These are phyloP conservation scores for Leccinum imitatum DNA, from an alignment of 768 basidiomycete species.

Conservation along the genomic window DNA sequence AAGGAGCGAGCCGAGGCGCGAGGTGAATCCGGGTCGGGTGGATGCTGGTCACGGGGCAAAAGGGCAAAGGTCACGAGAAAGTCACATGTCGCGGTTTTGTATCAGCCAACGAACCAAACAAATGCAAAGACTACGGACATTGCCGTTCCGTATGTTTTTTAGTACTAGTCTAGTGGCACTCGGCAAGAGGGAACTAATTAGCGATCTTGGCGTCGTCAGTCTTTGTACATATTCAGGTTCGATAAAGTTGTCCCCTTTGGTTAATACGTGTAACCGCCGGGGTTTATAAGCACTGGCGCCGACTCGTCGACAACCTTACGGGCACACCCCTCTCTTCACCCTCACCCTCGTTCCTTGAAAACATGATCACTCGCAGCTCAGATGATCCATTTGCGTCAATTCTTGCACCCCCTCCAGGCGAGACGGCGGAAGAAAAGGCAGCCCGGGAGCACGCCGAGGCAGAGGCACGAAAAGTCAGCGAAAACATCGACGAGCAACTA, in stretches of 20 bases:
- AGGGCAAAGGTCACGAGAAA: conserved; percentile 40
- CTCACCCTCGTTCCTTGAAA: background rate
- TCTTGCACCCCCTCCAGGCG: conserved; percentile 62
- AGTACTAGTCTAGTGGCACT: no score
- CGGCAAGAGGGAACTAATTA: no score
- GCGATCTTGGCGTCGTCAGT: no score
- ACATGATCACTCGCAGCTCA: conserved; percentile 35
- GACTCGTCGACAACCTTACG: background rate
- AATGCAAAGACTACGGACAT: conserved; percentile 20
- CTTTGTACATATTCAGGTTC: background rate
- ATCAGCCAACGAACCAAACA: conserved; percentile 30
- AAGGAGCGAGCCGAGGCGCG: conserved; percentile 6
- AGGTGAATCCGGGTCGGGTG: conserved; percentile 10
- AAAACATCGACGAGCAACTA: conserved; percentile 75
- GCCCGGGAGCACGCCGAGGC: conserved; percentile 59
- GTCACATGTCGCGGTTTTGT: conserved; percentile 43
- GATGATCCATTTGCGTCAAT: conserved; percentile 64
- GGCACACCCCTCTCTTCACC: background rate
- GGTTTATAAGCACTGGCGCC: background rate
- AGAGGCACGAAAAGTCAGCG: conserved; percentile 62
- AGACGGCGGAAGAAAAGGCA: conserved; percentile 55
- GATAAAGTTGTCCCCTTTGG: background rate
- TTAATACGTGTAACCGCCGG: background rate
- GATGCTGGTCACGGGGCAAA: conserved; percentile 44
- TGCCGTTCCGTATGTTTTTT: background rate